Evolutionary conservation across 164 flowering plant species (phyloP).

Genomic region (Umbellularia californica): DNA sequence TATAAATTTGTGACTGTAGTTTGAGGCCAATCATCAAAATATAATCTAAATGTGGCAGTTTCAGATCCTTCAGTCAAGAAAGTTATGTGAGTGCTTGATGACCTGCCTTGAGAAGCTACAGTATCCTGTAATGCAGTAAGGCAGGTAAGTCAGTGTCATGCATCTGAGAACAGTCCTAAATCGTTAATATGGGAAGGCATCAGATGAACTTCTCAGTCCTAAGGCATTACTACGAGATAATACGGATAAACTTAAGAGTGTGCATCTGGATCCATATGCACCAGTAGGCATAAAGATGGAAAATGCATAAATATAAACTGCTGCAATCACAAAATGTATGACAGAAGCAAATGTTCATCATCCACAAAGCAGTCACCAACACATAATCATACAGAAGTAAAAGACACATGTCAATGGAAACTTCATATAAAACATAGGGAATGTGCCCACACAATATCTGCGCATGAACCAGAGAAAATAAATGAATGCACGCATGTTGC

Average conservation of each 20-base stretch:
- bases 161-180: neutral
- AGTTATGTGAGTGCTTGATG: conserved; percentile 35
- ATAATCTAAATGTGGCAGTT: conserved; percentile 46
- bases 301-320: neutral
- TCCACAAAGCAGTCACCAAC: neutral
- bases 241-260: neutral
- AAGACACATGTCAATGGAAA: neutral
- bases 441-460: neutral
- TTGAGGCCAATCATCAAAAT: conserved; percentile 59
- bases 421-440: neutral
- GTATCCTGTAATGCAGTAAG: conserved; percentile 38
- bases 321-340: neutral
- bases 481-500: neutral
- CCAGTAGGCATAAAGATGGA: neutral
- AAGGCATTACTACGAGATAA: neutral
- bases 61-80: conserved; percentile 63
- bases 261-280: neutral
- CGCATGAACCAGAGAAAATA: neutral
- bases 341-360: conserved; percentile 1
- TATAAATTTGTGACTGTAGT: conserved; percentile 33
- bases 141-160: neutral
- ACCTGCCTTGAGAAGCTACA: conserved; percentile 46
- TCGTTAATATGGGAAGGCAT: neutral
- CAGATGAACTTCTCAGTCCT: too few relatives aligned
- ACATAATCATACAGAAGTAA: too few relatives aligned